These are phyloP conservation scores for Suillus bovinus DNA, from an alignment of 768 basidiomycete genomes.

Conservation along the genomic window DNA sequence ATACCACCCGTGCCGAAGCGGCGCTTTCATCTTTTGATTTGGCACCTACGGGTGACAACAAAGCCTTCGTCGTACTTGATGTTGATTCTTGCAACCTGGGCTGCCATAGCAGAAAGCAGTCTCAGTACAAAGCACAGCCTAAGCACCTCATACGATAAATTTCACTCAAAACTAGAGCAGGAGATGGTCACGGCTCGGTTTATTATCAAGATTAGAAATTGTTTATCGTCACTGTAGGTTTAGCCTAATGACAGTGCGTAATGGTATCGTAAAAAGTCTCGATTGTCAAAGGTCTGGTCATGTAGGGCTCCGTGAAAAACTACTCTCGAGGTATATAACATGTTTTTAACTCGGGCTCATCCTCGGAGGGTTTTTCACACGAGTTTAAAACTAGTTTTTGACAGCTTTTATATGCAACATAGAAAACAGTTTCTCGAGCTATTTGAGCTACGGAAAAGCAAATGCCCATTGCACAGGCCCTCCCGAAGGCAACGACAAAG, in stretches of 20 bases:
- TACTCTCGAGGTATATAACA: no score
- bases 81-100: slow-evolving; percentile 45
- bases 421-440: no score
- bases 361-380: no score
- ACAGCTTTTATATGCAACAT: no score
- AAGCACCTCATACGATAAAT: slow-evolving; percentile 6
- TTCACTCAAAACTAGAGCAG: background rate
- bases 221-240: background rate
- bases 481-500: no score
- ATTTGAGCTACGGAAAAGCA: no score
- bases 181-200: background rate
- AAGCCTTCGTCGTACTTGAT: slow-evolving; percentile 41
- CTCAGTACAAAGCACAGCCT: no score
- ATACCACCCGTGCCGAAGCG: background rate
- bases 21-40: background rate
- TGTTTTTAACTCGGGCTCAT: no score
- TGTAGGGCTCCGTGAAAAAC: no score
- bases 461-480: no score
- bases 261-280: slow-evolving; percentile 19
- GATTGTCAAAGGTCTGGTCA: no score
- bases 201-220: background rate
- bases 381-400: no score
- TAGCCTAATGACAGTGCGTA: background rate
- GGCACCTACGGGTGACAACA: background rate
- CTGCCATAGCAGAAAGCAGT: slow-evolving; percentile 37